Conservation (phyloP, 768 basidiomycete genomes). For the Dacryopinax primogenitus region DNA sequence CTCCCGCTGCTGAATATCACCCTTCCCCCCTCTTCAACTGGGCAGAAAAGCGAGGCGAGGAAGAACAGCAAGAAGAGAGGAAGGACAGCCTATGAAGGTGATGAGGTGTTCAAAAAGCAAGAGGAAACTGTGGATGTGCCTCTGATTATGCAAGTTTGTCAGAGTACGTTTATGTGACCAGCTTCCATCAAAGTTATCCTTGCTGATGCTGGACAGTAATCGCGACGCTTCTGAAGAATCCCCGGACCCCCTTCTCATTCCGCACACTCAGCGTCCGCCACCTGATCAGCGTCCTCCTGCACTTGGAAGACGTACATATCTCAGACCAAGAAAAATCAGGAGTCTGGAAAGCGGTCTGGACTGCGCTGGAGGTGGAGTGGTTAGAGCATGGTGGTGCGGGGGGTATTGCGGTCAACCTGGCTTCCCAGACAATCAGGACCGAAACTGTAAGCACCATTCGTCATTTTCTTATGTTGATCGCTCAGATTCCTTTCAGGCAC, state of each 20-base stretch:
- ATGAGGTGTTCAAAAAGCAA: constrained; percentile 49
- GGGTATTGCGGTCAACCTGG: constrained; percentile 11
- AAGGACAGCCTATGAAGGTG: constrained; percentile 53
- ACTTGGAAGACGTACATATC: background rate
- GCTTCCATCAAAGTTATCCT: background rate
- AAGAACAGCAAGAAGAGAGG: constrained; percentile 57
- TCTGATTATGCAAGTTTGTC: constrained; percentile 40
- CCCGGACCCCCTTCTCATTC: background rate
- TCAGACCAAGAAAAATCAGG: background rate
- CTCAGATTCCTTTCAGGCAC: background rate
- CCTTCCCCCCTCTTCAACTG: constrained; percentile 24
- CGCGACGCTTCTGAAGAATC: background rate
- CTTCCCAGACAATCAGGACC: background rate
- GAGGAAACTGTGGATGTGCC: constrained; percentile 41
- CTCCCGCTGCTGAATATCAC: constrained; percentile 39
- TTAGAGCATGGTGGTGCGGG: constrained; percentile 9
- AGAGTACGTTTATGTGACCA: constrained; percentile 38
- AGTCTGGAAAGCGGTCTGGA: constrained; percentile 23
- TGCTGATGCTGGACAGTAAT: constrained; percentile 12
- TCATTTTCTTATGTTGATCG: background rate
- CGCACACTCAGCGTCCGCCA: background rate
- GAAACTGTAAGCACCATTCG: background rate
- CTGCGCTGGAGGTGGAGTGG: constrained; percentile 6
- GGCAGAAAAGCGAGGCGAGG: constrained; percentile 14
- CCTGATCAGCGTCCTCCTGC: background rate